Conservation (phyloP, 1,284 basidiomycete species). For the Irpex sp. region DNA sequence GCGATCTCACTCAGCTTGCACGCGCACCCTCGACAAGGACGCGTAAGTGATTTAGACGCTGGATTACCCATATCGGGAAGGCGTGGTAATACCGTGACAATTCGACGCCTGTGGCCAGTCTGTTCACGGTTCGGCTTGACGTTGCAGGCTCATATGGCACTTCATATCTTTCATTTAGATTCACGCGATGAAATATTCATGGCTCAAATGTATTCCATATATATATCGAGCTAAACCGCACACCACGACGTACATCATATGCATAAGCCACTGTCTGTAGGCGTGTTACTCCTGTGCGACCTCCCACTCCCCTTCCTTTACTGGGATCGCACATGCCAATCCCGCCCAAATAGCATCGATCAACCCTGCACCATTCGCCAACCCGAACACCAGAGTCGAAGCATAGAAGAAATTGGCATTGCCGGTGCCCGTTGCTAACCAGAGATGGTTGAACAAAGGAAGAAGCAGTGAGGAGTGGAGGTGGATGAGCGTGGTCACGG, state of each 20-base stretch:
- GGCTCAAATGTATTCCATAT: neutral
- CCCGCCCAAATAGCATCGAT: conserved; percentile 81
- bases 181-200: neutral
- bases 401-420: conserved; percentile 99
- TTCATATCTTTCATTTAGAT: neutral
- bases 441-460: conserved; percentile 88
- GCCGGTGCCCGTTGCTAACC: conserved; percentile 89
- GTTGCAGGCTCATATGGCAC: no score
- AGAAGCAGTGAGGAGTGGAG: conserved; percentile 83
- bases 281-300: neutral
- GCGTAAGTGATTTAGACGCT: neutral
- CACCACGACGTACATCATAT: neutral
- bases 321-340: conserved; percentile 25
- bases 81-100: neutral
- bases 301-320: neutral
- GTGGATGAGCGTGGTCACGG: conserved; percentile 81
- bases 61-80: neutral
- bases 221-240: neutral
- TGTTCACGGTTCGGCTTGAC: neutral
- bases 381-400: conserved; percentile 87
- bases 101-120: neutral
- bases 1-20: neutral
- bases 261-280: neutral
- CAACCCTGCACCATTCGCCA: conserved; percentile 79
- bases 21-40: neutral